phyloP scores from a whole-genome alignment of 331 rosid genomes.

The Quercus phellos region DNA sequence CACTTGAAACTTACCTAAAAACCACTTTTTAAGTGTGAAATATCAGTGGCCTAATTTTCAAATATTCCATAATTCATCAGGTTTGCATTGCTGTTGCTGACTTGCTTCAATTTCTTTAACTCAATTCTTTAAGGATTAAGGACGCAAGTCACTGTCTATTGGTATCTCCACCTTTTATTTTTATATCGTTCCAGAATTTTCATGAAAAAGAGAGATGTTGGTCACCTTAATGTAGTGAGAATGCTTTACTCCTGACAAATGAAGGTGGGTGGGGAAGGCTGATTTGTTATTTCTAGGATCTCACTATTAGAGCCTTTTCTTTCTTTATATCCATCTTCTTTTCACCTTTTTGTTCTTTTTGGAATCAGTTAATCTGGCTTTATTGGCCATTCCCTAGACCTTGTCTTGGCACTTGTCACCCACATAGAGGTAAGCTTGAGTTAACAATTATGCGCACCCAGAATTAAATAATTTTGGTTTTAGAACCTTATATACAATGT shows the following conservation, averaged over 20 bases:
- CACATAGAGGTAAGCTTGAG: neutral
- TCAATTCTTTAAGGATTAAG: neutral
- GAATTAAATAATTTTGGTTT: no score
- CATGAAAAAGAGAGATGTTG: neutral
- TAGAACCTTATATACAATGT: no score
- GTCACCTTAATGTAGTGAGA: neutral
- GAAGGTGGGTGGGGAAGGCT: neutral
- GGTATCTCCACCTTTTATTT: neutral
- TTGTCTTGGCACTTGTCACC: neutral
- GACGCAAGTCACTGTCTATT: neutral
- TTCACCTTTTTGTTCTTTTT: neutral
- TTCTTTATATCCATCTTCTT: neutral
- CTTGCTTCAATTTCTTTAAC: no score
- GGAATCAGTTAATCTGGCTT: neutral
- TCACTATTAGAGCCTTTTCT: neutral
- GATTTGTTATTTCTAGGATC: neutral
- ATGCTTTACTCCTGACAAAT: neutral
- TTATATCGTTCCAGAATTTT: neutral
- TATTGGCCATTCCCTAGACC: neutral
- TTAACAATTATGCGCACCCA: neutral
- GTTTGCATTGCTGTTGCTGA: no score
- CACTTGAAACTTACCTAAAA: no score
- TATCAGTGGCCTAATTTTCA: no score
- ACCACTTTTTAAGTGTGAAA: no score
- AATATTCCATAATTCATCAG: neutral